Conservation (phyloP, 2,329 filamentous ascomycete species). For the Aureobasidium musti region DNA sequence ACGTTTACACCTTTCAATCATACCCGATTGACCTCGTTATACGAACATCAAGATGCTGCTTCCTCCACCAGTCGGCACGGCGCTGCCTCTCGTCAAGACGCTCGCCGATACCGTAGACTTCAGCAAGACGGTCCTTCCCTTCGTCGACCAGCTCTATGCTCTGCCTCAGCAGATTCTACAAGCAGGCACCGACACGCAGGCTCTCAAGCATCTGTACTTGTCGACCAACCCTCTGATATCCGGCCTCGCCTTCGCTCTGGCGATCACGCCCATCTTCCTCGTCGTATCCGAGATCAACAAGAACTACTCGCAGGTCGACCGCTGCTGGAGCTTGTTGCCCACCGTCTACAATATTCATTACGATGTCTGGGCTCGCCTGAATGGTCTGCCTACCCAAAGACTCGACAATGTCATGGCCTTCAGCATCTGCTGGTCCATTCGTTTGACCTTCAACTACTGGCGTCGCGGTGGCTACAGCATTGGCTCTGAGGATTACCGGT, state of each 20-base stretch:
- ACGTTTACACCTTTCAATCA: slow-evolving; percentile 1
- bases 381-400: slow-evolving; percentile 67
- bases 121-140: slow-evolving; percentile 72
- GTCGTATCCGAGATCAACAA: slow-evolving; percentile 79
- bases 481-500: slow-evolving; percentile 94
- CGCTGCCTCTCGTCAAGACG: slow-evolving; percentile 69
- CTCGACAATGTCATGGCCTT: slow-evolving; percentile 72
- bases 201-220: slow-evolving; percentile 71
- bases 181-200: slow-evolving; percentile 61
- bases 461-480: slow-evolving; percentile 87
- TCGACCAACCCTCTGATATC: slow-evolving; percentile 83
- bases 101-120: slow-evolving; percentile 77
- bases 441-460: slow-evolving; percentile 96
- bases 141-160: slow-evolving; percentile 63
- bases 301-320: slow-evolving; percentile 97
- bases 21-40: background rate
- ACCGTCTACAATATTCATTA: slow-evolving; percentile 85
- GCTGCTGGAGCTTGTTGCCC: slow-evolving; percentile 87
- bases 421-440: slow-evolving; percentile 68
- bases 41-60: slow-evolving; percentile 21
- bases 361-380: slow-evolving; percentile 75
- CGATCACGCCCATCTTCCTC: slow-evolving; percentile 71
- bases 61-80: slow-evolving; percentile 35
- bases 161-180: slow-evolving; percentile 53
- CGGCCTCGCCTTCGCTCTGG: slow-evolving; percentile 69